phyloP scores from a whole-genome alignment of 768 basidiomycete species.

The Boletus tylopilopsis region DNA sequence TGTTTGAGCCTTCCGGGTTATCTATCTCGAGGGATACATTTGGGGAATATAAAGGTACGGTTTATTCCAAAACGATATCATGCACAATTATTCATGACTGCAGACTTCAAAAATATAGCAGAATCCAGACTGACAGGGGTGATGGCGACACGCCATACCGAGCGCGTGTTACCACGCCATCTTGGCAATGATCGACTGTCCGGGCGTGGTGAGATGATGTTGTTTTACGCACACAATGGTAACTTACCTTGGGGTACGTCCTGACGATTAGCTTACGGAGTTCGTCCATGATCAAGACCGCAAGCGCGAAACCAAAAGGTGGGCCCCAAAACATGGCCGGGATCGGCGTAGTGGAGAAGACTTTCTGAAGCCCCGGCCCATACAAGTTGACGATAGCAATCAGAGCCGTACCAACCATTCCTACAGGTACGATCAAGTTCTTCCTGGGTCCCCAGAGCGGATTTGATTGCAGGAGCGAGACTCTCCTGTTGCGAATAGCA shows the following conservation, averaged over 20 bases:
- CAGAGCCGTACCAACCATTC: conserved; percentile 40
- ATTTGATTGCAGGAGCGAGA: conserved; percentile 41
- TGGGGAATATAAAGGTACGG: too few species aligned
- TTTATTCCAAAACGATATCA: background rate
- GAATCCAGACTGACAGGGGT: background rate
- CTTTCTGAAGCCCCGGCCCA: conserved; percentile 40
- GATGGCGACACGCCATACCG: background rate
- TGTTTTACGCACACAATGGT: background rate
- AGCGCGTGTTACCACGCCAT: conserved; percentile 34
- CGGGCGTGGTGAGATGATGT: conserved; percentile 5
- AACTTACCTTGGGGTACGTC: conserved; percentile 38
- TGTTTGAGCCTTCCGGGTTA: too few species aligned
- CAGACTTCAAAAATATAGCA: background rate
- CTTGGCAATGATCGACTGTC: conserved; percentile 35
- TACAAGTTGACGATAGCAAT: conserved; percentile 44
- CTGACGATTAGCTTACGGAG: conserved; percentile 42
- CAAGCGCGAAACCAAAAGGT: conserved; percentile 42
- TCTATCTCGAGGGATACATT: too few species aligned
- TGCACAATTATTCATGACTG: background rate
- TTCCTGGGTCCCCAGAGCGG: conserved; percentile 45
- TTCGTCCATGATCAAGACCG: conserved; percentile 41
- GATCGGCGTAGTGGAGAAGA: conserved; percentile 42
- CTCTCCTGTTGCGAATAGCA: conserved; percentile 41
- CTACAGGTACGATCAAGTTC: conserved; percentile 37
- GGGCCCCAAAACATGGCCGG: conserved; percentile 47